A percentile compares a stretch with the other conserved stretches of the same genome.
These are phyloP conservation scores for Mycocentrospora acerina DNA, from an alignment of 2,329 filamentous ascomycete species.

Conservation along the genomic window DNA sequence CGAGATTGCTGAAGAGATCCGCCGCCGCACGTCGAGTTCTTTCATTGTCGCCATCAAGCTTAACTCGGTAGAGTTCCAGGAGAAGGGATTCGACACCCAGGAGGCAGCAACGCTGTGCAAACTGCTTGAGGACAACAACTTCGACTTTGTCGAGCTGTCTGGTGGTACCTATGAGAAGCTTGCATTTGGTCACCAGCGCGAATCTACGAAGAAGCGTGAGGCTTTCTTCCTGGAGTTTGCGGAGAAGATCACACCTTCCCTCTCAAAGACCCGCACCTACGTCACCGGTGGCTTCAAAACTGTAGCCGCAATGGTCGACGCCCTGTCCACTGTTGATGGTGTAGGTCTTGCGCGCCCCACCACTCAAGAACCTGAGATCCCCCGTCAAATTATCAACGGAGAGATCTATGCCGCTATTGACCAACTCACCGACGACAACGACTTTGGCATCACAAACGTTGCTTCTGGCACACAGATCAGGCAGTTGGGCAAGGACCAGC, in stretches of 20 bases:
- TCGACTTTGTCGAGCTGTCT: slow-evolving; percentile 61
- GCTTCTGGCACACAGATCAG: slow-evolving; percentile 54
- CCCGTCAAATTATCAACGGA: slow-evolving; percentile 49
- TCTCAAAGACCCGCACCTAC: slow-evolving; percentile 60
- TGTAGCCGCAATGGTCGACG: slow-evolving; percentile 59
- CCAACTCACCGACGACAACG: slow-evolving; percentile 50
- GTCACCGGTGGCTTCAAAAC: slow-evolving; percentile 62
- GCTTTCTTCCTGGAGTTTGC: slow-evolving; percentile 64
- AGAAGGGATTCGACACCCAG: slow-evolving; percentile 53
- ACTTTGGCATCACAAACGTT: slow-evolving; percentile 54
- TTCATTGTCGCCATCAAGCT: slow-evolving; percentile 60
- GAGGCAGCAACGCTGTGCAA: slow-evolving; percentile 54
- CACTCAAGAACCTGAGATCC: slow-evolving; percentile 53
- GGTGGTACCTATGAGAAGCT: slow-evolving; percentile 62
- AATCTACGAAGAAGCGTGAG: slow-evolving; percentile 58
- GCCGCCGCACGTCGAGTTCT: slow-evolving; percentile 33
- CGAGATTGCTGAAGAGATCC: slow-evolving; percentile 44
- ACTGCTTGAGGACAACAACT: slow-evolving; percentile 52
- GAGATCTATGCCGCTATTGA: slow-evolving; percentile 50
- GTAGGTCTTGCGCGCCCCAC: slow-evolving; percentile 60
- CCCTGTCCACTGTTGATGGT: slow-evolving; percentile 59
- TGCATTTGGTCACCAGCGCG: slow-evolving; percentile 54
- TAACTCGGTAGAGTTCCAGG: slow-evolving; percentile 60
- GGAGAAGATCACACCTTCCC: slow-evolving; percentile 53
- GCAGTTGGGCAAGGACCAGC: slow-evolving; percentile 55